These are phyloP conservation scores for Herpetospermum pedunculosum DNA, from an alignment of 306 rosid species.

Conservation along the genomic window DNA sequence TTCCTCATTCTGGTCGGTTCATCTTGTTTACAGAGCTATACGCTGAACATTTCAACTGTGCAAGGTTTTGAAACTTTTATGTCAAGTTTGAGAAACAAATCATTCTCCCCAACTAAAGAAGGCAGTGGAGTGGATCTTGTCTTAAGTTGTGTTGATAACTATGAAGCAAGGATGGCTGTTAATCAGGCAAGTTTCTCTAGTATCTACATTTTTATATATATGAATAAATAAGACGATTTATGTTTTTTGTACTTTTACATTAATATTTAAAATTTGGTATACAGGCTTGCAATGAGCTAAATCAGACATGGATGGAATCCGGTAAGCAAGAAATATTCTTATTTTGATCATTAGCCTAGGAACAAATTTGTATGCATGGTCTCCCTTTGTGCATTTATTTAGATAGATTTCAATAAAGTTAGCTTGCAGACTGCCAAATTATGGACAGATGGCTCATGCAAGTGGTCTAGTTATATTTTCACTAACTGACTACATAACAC, in stretches of 20 bases:
- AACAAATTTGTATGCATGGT: background rate
- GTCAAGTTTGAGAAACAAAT: conserved; percentile 69
- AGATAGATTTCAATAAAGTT: background rate
- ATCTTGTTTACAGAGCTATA: conserved; percentile 56
- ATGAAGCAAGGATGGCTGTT: conserved; percentile 99
- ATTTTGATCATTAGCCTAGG: background rate
- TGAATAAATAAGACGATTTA: background rate
- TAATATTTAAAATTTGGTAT: conserved; percentile 8
- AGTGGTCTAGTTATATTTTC: background rate
- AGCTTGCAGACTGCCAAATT: background rate
- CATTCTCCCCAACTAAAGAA: conserved; percentile 55
- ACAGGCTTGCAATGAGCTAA: conserved; percentile 94
- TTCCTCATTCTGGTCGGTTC: conserved; percentile 17
- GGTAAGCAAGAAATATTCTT: conserved; percentile 30
- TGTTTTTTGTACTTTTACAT: background rate
- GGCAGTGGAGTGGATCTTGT: conserved; percentile 86
- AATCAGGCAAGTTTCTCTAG: conserved; percentile 54
- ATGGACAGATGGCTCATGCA: background rate
- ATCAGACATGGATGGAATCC: conserved; percentile 97
- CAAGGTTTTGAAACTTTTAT: conserved; percentile 79
- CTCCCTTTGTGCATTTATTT: conserved; percentile 1
- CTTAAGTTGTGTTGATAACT: conserved; percentile 93
- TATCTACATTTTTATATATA: background rate
- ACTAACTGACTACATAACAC: background rate
- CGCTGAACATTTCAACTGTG: conserved; percentile 84